Percentiles rank a stretch among this genome's conserved stretches.
Conservation (phyloP, 352 stramenopile species). For the Pythium phragmiticola region DNA sequence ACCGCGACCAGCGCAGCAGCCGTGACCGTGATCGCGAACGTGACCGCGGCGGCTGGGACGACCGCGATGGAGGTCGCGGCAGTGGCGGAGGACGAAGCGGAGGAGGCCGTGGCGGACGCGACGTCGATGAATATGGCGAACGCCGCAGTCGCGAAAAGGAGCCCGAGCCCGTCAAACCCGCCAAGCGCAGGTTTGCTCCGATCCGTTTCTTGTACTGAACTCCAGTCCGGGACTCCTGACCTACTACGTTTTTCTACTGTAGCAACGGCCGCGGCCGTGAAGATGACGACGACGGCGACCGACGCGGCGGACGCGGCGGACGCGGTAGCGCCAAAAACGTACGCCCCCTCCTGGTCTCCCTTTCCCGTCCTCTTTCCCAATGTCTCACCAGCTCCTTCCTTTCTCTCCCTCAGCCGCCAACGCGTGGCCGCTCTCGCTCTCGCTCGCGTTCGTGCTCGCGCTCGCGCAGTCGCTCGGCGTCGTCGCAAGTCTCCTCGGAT, state of each 20-base stretch:
- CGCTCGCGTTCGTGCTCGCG: slow-evolving; percentile 49
- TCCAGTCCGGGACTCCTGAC: not conserved
- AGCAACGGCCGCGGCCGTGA: slow-evolving; percentile 34
- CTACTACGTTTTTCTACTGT: not conserved
- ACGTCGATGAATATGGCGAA: slow-evolving; percentile 34
- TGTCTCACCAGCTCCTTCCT: not conserved
- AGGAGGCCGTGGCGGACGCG: slow-evolving; percentile 22
- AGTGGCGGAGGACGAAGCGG: slow-evolving; percentile 8
- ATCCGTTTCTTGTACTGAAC: not conserved
- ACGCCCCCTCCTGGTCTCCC: slow-evolving; percentile 8
- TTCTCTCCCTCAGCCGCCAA: not conserved
- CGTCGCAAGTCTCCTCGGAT: slow-evolving; percentile 59
- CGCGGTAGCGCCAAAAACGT: slow-evolving; percentile 37
- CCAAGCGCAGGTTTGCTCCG: slow-evolving; percentile 36
- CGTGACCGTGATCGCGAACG: slow-evolving; percentile 28
- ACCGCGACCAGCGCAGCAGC: slow-evolving; percentile 20
- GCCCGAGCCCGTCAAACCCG: slow-evolving; percentile 35
- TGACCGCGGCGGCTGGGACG: slow-evolving; percentile 13
- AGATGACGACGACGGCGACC: slow-evolving; percentile 54
- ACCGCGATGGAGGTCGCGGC: slow-evolving; percentile 18
- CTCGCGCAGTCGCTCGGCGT: slow-evolving; percentile 58
- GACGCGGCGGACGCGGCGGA: slow-evolving; percentile 39
- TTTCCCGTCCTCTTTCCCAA: not conserved
- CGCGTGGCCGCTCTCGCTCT: slow-evolving; percentile 42
- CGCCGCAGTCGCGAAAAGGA: slow-evolving; percentile 47